Evolutionary conservation across 2,329 filamentous ascomycete genomes (phyloP), one percentile per base, ranked within the genome.

Genomic region (Coniochaeta hoffmannii): DNA sequence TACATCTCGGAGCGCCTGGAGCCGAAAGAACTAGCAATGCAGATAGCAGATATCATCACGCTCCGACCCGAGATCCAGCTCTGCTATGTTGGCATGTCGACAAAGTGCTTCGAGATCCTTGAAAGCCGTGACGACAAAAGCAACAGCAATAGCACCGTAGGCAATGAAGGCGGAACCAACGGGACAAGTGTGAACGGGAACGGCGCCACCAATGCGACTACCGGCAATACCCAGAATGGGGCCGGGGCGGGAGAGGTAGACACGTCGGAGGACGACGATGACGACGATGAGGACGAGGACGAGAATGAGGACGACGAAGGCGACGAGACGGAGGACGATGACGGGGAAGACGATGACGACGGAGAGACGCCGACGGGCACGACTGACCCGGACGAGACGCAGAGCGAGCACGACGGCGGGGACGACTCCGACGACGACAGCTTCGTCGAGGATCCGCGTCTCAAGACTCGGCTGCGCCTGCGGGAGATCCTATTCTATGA

Each of bases 401-500:
- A 53, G 67, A 64, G 61, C 44, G 66, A 73, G 36, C 67, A 68
- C 49, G 66, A 62, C 53, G 68, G 69, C 56, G 65, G 66, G 9
- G 69, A 68, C 49, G 72, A 69, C 55, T 67, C 76, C 55, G 74
- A 76, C 35, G 69, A 71, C 14, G 80, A 82, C 58, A 78, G 76
- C 4, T 76, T 76, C 50, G 76, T 78, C 34, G 77, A 77, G 19
- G 71, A 75, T 34, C 64, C 62, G 22, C 62, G 63, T 15, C 68
- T 73, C 36, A 71, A 68, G 53, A 65, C 69, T 30, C 73, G 78
- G 62, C 76, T 92, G 57, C 78, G 83, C 55, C 73, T 93, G 61
- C 76, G 88, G 58, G 88, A 93, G 73, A 93, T 94, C 60, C 70
- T 92, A 59, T 93, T 90, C 69, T 92, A 90, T 64, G 89, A 93